Base-by-base conservation (phyloP, 768 basidiomycete genomes). In the Tricholoma furcatifolium region DNA sequence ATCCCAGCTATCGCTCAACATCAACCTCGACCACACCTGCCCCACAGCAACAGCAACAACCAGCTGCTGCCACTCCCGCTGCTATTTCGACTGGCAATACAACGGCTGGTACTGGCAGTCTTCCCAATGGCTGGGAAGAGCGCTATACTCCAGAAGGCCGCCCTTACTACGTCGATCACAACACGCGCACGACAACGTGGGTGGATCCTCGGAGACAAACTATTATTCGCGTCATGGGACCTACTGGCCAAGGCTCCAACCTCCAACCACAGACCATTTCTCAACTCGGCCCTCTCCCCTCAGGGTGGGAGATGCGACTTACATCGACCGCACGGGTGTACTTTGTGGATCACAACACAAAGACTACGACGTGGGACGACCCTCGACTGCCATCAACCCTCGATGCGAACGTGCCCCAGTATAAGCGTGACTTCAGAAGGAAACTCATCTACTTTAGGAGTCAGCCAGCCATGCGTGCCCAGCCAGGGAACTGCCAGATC, bases 291-390 rank as follows among this genome's bases (percentile, higher is more conserved):
- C 97, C 97, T 24, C 72, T 99, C 18, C 97, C 97, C 4, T 94
- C 91, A 38, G 97, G 97, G 50, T 99, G 97, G 97, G 97, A 99
- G 71, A 99, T 99, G 97, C 92, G 97, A 42, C 88, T 99, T 47
- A 99, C 97, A 6, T 88, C 91, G 3, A 98, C 97, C 1, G 96
- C 97, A 1, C 87, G 97, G 43, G 97, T 99, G 6, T 99, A 99
- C 77, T 99, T 99, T 66, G 97, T 99, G 48, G 97, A 99, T 69
- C 97, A 99, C 76, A 98, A 98, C 74, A 98, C 97, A 50, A 98
- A 98, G 83, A 99, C 97, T 30, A 99, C 97, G 27, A 99, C 97
- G 1, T 99, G 97, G 97, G 97, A 99, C 69, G 97, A 99, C 68
- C 96, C 96, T 17, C 91, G 97, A 47, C 71, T 93, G 60, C 97